Conservation (phyloP, 2,329 filamentous ascomycete genomes). For the Colletotrichum eremochloae region DNA sequence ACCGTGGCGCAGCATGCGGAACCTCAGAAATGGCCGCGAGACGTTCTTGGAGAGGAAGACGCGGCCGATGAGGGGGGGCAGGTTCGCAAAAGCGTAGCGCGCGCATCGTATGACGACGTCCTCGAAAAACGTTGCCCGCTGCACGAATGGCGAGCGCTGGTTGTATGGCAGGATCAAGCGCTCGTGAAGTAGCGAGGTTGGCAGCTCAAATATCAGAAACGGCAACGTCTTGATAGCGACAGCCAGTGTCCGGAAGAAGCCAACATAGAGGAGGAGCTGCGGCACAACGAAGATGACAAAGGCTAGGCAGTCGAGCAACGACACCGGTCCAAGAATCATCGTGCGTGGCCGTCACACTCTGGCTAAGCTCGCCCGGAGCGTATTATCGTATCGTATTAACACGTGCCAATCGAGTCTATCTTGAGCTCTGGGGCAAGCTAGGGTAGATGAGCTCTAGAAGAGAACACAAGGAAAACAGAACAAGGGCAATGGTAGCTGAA, state of each 20-base stretch:
- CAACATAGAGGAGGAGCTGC: constrained; percentile 77
- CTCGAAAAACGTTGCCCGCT: constrained; percentile 78
- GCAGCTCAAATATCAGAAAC: constrained; percentile 74
- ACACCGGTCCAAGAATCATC: constrained; percentile 83
- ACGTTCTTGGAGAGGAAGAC: constrained; percentile 85
- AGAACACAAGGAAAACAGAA: background rate
- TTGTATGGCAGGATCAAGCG: constrained; percentile 62
- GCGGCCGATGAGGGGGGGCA: constrained; percentile 76
- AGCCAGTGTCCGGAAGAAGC: constrained; percentile 68
- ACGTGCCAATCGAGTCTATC: constrained; percentile 19
- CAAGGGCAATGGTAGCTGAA: background rate
- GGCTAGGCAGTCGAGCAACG: constrained; percentile 80
- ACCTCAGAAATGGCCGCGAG: constrained; percentile 79
- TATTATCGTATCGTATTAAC: background rate
- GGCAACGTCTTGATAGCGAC: constrained; percentile 75
- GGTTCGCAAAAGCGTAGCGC: constrained; percentile 80
- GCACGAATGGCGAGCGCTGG: constrained; percentile 68
- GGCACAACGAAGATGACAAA: constrained; percentile 80
- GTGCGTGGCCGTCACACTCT: constrained; percentile 40
- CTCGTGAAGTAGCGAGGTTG: constrained; percentile 69
- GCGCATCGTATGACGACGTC: constrained; percentile 83
- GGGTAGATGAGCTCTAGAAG: background rate
- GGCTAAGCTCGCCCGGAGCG: background rate
- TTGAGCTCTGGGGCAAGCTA: background rate
- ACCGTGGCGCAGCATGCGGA: constrained; percentile 81